These are phyloP conservation scores for Mycena galopus DNA, from an alignment of 768 basidiomycete genomes.

Conservation along the genomic window DNA sequence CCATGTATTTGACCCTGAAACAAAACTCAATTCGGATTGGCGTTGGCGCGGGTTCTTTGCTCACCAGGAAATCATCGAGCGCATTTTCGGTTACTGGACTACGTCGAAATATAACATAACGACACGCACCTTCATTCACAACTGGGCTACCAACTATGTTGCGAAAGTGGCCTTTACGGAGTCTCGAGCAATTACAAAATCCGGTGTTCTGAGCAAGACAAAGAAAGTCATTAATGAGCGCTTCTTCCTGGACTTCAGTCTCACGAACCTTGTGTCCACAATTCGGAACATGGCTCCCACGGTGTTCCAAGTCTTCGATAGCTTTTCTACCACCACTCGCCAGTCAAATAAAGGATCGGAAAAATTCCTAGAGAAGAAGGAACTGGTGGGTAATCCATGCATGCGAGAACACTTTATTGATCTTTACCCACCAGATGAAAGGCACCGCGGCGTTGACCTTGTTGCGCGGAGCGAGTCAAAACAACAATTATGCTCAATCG, in stretches of 20 bases:
- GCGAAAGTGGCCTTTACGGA: not conserved
- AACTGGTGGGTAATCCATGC: too few relatives aligned
- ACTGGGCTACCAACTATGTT: not conserved
- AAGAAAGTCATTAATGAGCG: not conserved
- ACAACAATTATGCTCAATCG: constrained; percentile 22
- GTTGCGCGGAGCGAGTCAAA: constrained; percentile 8
- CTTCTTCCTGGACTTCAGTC: not conserved
- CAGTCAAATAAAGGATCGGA: not conserved
- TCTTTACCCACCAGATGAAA: not conserved
- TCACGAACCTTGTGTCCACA: not conserved
- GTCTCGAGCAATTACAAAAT: not conserved
- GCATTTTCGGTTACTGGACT: not conserved
- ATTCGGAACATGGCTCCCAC: not conserved
- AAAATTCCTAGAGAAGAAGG: not conserved
- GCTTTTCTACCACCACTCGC: not conserved
- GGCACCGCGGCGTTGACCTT: constrained; percentile 8
- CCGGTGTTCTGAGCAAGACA: not conserved
- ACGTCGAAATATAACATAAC: not conserved
- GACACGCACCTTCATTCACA: not conserved
- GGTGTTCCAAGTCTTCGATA: not conserved
- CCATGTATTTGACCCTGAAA: too few relatives aligned
- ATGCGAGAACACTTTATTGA: too few relatives aligned
- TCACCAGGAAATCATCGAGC: not conserved
- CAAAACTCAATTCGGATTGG: too few relatives aligned
- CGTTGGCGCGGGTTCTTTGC: not conserved